Conservation (phyloP, 106 monocot species). For the Allium cepa region DNA sequence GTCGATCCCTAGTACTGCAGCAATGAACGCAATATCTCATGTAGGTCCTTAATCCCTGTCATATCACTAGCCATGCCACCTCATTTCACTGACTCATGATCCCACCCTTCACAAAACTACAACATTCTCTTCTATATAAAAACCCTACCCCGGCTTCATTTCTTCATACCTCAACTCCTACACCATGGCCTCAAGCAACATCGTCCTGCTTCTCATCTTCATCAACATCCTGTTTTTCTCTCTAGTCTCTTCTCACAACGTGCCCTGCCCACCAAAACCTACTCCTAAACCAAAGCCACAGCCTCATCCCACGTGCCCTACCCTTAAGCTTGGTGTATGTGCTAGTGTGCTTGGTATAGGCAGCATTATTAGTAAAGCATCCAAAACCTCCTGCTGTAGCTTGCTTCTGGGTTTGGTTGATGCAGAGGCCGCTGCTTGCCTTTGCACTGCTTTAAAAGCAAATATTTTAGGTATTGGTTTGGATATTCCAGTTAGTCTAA, state of each 20-base stretch:
- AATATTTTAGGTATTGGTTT: slow-evolving; percentile 2
- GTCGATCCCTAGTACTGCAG: too few relatives aligned
- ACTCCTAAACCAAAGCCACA: not conserved
- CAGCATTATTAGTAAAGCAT: not conserved
- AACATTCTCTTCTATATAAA: too few relatives aligned
- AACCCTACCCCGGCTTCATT: too few relatives aligned
- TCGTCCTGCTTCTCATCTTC: not conserved
- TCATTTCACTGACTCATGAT: too few relatives aligned
- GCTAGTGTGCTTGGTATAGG: slow-evolving; percentile 1
- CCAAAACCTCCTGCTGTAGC: slow-evolving; percentile 8
- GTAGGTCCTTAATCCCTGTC: too few relatives aligned
- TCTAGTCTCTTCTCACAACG: not conserved
- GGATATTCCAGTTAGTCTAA: slow-evolving; percentile 5
- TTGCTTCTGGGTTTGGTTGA: slow-evolving; percentile 7
- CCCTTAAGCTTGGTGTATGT: slow-evolving; percentile 7
- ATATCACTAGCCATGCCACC: too few relatives aligned
- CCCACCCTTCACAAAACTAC: too few relatives aligned
- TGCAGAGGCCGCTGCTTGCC: slow-evolving; percentile 9
- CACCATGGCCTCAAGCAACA: not conserved
- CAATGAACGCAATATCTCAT: too few relatives aligned
- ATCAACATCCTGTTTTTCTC: not conserved
- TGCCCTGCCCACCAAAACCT: not conserved
- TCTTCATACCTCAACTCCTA: too few relatives aligned
- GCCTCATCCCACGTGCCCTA: not conserved
- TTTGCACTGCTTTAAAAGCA: slow-evolving; percentile 9